A percentile compares a stretch with the other conserved stretches of the same genome.
These are phyloP conservation scores for Fusarium sp. DNA, from an alignment of 2,329 filamentous ascomycete genomes.

Conservation along the genomic window DNA sequence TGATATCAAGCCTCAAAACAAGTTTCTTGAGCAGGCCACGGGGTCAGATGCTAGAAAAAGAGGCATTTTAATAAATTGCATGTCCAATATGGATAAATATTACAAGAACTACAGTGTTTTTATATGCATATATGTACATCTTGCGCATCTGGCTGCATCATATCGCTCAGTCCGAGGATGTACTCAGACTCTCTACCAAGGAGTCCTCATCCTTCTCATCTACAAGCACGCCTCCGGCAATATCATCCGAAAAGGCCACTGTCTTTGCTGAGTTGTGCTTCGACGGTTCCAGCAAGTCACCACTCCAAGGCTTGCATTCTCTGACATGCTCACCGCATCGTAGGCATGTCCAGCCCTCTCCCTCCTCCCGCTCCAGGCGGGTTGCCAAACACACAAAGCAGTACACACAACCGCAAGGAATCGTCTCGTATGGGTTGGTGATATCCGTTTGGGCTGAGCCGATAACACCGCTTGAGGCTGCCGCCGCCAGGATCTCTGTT, in stretches of 20 bases:
- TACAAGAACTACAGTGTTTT: conserved; percentile 23
- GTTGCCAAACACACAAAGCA: conserved; percentile 96
- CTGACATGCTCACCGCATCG: conserved; percentile 84
- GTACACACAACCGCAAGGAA: conserved; percentile 90
- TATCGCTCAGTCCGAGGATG: conserved; percentile 27
- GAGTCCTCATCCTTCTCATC: conserved; percentile 42
- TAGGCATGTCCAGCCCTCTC: conserved; percentile 91
- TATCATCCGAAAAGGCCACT: conserved; percentile 69
- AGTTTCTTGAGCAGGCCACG: not conserved
- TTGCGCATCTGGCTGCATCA: not conserved
- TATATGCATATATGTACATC: not conserved
- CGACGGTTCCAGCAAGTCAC: conserved; percentile 77
- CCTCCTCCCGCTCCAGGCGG: conserved; percentile 88
- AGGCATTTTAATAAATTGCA: not conserved
- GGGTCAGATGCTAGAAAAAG: not conserved
- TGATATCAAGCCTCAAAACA: not conserved
- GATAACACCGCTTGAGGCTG: conserved; percentile 76
- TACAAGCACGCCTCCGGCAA: conserved; percentile 48
- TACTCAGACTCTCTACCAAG: conserved; percentile 39
- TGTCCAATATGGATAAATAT: conserved; percentile 4
- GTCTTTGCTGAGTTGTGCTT: conserved; percentile 59
- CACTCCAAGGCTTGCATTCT: conserved; percentile 89
- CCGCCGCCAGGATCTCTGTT: conserved; percentile 75
- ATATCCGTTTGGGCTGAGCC: conserved; percentile 91
- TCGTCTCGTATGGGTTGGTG: conserved; percentile 92